These are phyloP conservation scores for Fusarium humuli DNA, from an alignment of 2,329 filamentous ascomycete genomes.

Conservation along the genomic window DNA sequence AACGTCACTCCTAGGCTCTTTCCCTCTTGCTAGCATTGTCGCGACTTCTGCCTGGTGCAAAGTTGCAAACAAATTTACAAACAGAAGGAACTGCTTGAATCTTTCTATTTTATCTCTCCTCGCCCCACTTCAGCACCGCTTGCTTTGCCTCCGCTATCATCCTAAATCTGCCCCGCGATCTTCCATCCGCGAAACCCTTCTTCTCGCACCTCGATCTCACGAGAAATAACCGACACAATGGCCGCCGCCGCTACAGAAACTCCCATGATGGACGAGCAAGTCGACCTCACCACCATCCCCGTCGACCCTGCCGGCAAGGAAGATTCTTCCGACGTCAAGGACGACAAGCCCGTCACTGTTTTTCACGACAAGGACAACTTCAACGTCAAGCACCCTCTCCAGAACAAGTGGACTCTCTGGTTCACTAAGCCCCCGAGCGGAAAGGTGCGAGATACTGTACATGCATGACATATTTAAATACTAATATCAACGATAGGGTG, in stretches of 20 bases:
- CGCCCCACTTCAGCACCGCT: constrained; percentile 38
- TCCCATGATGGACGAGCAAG: constrained; percentile 63
- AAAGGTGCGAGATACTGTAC: constrained; percentile 71
- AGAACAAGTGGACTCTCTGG: constrained; percentile 99
- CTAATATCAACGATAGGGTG: constrained; percentile 69
- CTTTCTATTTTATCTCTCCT: constrained; percentile 38
- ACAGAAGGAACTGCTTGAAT: constrained; percentile 47
- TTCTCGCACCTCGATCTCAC: constrained; percentile 17
- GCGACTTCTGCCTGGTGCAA: constrained; percentile 56
- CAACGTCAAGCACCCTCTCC: constrained; percentile 98
- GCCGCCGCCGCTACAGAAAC: constrained; percentile 51
- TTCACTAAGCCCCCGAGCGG: constrained; percentile 98
- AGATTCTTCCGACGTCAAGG: constrained; percentile 62
- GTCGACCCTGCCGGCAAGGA: constrained; percentile 72
- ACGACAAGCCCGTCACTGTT: constrained; percentile 82
- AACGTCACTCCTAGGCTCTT: constrained; percentile 24
- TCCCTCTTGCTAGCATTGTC: constrained; percentile 29
- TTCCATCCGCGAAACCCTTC: constrained; percentile 29
- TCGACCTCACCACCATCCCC: constrained; percentile 76
- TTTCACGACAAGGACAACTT: constrained; percentile 99
- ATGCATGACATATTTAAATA: not conserved
- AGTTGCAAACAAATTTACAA: constrained; percentile 42
- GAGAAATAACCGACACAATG: constrained; percentile 48
- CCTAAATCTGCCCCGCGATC: constrained; percentile 48
- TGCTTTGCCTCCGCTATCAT: constrained; percentile 37